Conservation (phyloP, 1,139 yeast genomes). For the Meyerozyma athensensis region DNA sequence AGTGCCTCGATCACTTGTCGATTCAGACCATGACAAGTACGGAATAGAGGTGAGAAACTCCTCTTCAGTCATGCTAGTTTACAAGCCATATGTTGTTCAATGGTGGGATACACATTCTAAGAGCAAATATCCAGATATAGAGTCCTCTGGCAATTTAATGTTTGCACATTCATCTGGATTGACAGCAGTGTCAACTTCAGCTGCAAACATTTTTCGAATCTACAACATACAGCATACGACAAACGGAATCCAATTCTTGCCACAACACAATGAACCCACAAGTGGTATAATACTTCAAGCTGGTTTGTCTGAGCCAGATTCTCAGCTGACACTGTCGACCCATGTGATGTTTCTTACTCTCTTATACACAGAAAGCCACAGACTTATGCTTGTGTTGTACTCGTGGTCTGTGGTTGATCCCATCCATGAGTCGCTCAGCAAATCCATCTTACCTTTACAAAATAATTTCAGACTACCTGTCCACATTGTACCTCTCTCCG, state of each 20-base stretch:
- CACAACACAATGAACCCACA: slow-evolving; percentile 36
- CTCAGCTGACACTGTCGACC: slow-evolving; percentile 17
- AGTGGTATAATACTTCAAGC: slow-evolving; percentile 40
- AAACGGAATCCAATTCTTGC: slow-evolving; percentile 33
- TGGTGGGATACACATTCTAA: slow-evolving; percentile 41
- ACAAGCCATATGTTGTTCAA: slow-evolving; percentile 45
- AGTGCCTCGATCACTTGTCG: slow-evolving; percentile 8
- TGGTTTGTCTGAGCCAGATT: slow-evolving; percentile 38
- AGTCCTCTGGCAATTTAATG: slow-evolving; percentile 32
- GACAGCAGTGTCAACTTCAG: slow-evolving; percentile 36
- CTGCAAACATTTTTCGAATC: slow-evolving; percentile 34
- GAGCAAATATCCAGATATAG: slow-evolving; percentile 19
- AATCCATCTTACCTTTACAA: slow-evolving; percentile 33
- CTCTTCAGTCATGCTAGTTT: slow-evolving; percentile 15
- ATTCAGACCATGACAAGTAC: slow-evolving; percentile 2
- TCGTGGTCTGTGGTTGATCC: slow-evolving; percentile 36
- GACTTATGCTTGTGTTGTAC: slow-evolving; percentile 35
- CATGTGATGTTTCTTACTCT: slow-evolving; percentile 34
- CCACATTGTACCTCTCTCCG: slow-evolving; percentile 29
- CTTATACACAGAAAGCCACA: slow-evolving; percentile 30
- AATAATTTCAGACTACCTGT: slow-evolving; percentile 38
- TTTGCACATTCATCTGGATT: slow-evolving; percentile 34
- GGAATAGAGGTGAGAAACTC: slow-evolving; percentile 5
- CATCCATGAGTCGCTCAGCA: slow-evolving; percentile 15
- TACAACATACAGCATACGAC: slow-evolving; percentile 31